Conservation (phyloP, 768 basidiomycete species). For the Lentinula aciculospora region DNA sequence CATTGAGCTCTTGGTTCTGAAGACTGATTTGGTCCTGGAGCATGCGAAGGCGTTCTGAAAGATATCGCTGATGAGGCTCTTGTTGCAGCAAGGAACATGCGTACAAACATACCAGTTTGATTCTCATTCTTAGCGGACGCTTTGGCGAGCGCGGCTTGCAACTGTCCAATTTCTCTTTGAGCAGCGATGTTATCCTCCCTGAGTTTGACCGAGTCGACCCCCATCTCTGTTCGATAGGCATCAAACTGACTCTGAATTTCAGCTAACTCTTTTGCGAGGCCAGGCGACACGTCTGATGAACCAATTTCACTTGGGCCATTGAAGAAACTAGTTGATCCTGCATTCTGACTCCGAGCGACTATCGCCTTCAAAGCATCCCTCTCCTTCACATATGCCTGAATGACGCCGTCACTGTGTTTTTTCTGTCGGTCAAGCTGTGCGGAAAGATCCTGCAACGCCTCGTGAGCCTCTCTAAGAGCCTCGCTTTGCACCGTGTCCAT, state of each 20-base stretch:
- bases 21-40: conserved; percentile 62
- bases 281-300: conserved; percentile 18
- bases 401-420: conserved; percentile 59
- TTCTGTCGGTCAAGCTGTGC: conserved; percentile 76
- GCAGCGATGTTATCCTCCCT: conserved; percentile 64
- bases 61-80: conserved; percentile 7
- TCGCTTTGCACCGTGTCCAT: conserved; percentile 73
- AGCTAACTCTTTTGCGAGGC: conserved; percentile 54
- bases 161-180: conserved; percentile 63
- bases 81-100: neutral
- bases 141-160: conserved; percentile 69
- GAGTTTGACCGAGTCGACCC: conserved; percentile 64
- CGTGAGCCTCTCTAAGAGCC: conserved; percentile 84
- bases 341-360: conserved; percentile 47
- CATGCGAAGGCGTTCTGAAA: conserved; percentile 63
- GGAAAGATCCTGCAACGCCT: conserved; percentile 75
- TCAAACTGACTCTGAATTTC: conserved; percentile 81
- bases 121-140: conserved; percentile 79
- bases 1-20: conserved; percentile 61
- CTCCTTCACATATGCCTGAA: conserved; percentile 83
- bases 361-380: conserved; percentile 79
- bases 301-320: conserved; percentile 28
- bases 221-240: conserved; percentile 74
- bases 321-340: conserved; percentile 11
- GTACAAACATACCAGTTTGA: conserved; percentile 44